Conservation (phyloP, 495 filamentous ascomycete genomes). For the Stereocaulon alpinum region DNA sequence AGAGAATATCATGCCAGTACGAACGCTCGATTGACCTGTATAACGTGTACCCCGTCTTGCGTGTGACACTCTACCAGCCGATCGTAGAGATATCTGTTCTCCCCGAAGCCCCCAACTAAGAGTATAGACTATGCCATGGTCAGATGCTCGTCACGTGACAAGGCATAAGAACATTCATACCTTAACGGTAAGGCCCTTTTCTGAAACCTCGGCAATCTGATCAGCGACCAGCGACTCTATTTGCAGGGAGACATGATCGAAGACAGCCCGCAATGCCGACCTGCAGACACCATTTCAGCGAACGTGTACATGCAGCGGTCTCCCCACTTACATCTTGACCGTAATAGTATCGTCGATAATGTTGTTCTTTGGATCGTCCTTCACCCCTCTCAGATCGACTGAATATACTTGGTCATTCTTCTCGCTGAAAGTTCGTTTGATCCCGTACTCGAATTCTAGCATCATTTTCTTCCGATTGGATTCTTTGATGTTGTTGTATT, state of each 20-base stretch:
- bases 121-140: slow-evolving; percentile 40
- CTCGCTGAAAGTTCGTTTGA: slow-evolving; percentile 15
- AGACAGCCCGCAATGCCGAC: slow-evolving; percentile 39
- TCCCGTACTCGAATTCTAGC: slow-evolving; percentile 18
- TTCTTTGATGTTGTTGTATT: slow-evolving; percentile 17
- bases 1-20: neutral
- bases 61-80: slow-evolving; percentile 33
- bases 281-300: slow-evolving; percentile 10
- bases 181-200: slow-evolving; percentile 11
- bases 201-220: slow-evolving; percentile 40
- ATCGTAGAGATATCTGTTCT: slow-evolving; percentile 53
- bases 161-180: neutral
- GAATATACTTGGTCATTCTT: slow-evolving; percentile 14
- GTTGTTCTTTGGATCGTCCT: slow-evolving; percentile 13
- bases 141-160: neutral
- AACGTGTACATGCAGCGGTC: neutral
- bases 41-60: slow-evolving; percentile 37
- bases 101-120: slow-evolving; percentile 66
- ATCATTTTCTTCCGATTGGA: slow-evolving; percentile 19
- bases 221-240: slow-evolving; percentile 49
- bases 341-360: slow-evolving; percentile 17
- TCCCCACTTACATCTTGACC: slow-evolving; percentile 5
- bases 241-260: slow-evolving; percentile 46
- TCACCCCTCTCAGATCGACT: slow-evolving; percentile 18
- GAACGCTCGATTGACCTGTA: slow-evolving; percentile 40